A percentile compares a stretch with the other conserved stretches of the same genome.
Conservation (phyloP, 148 eudicot species). For the Linanthus parryae region DNA sequence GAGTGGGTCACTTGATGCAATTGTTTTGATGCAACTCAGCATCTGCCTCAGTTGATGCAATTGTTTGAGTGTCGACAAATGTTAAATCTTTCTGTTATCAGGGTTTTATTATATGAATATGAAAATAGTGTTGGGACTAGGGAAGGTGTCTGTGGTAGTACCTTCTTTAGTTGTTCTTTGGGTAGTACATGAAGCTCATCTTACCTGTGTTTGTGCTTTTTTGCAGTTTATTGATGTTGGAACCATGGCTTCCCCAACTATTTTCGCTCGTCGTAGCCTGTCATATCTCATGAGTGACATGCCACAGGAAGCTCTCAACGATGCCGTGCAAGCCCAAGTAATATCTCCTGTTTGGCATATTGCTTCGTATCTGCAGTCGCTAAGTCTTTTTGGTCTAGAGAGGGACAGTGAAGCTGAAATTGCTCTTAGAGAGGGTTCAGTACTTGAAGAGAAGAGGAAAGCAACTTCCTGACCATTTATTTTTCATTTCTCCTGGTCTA, state of each 20-base stretch:
- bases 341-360: slow-evolving; percentile 56
- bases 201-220: neutral
- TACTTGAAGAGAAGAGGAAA: slow-evolving; percentile 43
- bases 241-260: slow-evolving; percentile 52
- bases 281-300: slow-evolving; percentile 49
- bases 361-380: slow-evolving; percentile 53
- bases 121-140: too few relatives aligned
- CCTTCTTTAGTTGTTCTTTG: too few relatives aligned
- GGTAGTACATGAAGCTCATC: too few relatives aligned
- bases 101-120: too few relatives aligned
- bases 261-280: slow-evolving; percentile 56
- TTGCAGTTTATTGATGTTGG: slow-evolving; percentile 56
- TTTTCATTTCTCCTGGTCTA: too few relatives aligned
- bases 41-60: too few relatives aligned
- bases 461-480: slow-evolving; percentile 11
- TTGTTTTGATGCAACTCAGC: too few relatives aligned
- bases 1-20: too few relatives aligned
- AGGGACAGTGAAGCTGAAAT: slow-evolving; percentile 48
- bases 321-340: slow-evolving; percentile 70
- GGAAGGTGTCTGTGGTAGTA: too few relatives aligned
- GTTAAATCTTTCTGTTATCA: too few relatives aligned
- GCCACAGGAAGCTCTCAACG: slow-evolving; percentile 55
- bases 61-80: too few relatives aligned
- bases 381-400: slow-evolving; percentile 54
- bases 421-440: slow-evolving; percentile 52